These are phyloP conservation scores for Malus fusca DNA, from an alignment of 306 rosid species.

Conservation along the genomic window DNA sequence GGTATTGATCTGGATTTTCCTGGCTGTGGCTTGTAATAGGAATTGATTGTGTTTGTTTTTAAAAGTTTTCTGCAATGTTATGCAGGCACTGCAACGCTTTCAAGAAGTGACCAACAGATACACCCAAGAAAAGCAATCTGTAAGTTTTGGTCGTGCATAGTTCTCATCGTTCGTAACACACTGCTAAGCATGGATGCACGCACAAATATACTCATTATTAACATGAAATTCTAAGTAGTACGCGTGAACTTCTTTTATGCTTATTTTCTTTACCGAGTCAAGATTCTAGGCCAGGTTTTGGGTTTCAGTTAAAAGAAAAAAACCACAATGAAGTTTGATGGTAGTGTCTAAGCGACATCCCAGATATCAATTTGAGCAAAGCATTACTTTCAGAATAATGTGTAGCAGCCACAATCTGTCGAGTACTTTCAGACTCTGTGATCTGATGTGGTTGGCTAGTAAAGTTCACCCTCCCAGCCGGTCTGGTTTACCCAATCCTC, in stretches of 20 bases:
- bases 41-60: constrained; percentile 1
- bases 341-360: not conserved
- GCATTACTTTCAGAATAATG: not conserved
- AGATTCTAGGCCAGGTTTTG: not conserved
- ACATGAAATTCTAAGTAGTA: not conserved
- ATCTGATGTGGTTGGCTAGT: not conserved
- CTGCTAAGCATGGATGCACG: not conserved
- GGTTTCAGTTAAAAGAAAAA: not conserved
- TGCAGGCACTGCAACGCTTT: constrained; percentile 86
- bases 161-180: not conserved
- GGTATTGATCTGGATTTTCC: constrained; percentile 36
- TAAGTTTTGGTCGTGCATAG: constrained; percentile 27
- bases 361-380: not conserved
- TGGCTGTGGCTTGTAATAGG: constrained; percentile 3
- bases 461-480: not conserved
- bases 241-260: not conserved
- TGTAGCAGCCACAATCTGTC: not conserved
- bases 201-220: not conserved
- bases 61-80: constrained; percentile 13
- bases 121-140: constrained; percentile 76
- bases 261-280: not conserved
- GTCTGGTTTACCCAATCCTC: not conserved
- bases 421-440: not conserved
- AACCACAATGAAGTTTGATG: not conserved
- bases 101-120: constrained; percentile 97